Evolutionary conservation across 495 filamentous ascomycete species (phyloP), one percentile per base, ranked within the genome.

Genomic region (Halenospora varia): DNA sequence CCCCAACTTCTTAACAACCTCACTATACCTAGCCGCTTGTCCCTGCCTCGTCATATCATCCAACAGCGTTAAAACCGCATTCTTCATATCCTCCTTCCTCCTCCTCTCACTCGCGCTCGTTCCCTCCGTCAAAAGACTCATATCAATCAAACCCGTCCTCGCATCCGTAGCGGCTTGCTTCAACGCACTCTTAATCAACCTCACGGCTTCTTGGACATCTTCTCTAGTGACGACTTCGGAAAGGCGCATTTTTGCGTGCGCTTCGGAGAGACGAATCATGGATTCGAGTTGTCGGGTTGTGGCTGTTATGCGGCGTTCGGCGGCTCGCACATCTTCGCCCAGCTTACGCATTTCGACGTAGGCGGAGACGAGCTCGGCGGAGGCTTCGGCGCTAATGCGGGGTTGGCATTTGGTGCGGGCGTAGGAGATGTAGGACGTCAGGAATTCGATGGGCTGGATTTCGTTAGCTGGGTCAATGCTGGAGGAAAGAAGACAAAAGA

Each of bases 341-440:
- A 97, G 81, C 66, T 91, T 90, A 58, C 94, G 92, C 89, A 98
- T 96, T 56, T 88, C 90, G 56, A 98, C 90, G 71, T 99, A 99
- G 6, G 90, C 77, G 45, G 87, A 78, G 17, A 92, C 85, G 20
- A 99, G 89, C 25, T 89, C 89, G 56, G 83, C 76, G 11, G 87
- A 87, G 3, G 94, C 95, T 26, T 83, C 84, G 2, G 82, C 77
- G 3, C 87, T 87, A 64, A 98, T 82, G 11, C 79, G 78, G 0
- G 94, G 94, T 61, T 97, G 90, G 62, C 91, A 79, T 67, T 92
- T 82, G 45, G 86, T 82, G 61, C 95, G 90, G 20, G 94, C 94
- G 71, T 98, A 97, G 54, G 94, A 97, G 75, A 98, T 97, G 77
- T 97, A 98, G 17, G 87, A 83, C 1, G 94, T 99, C 3, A 99